Percentiles rank a stretch among this genome's conserved stretches.
These are phyloP conservation scores for Xylaria longipes DNA, from an alignment of 495 filamentous ascomycete species.

Conservation along the genomic window DNA sequence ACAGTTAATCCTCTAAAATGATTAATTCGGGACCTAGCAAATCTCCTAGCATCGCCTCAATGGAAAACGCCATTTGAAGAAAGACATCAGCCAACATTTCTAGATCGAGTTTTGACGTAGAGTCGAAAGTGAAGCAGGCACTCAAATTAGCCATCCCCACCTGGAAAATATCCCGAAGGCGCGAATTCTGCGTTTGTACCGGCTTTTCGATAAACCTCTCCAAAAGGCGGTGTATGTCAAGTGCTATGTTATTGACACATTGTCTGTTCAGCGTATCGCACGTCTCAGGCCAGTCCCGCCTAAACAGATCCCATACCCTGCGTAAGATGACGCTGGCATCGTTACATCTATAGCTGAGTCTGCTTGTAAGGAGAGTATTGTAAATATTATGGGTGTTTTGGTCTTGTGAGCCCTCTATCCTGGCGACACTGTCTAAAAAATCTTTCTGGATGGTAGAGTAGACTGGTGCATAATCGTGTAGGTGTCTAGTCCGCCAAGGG, in stretches of 20 bases:
- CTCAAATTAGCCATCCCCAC: background rate
- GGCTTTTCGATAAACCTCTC: background rate
- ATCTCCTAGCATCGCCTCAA: constrained; percentile 1
- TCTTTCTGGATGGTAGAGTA: background rate
- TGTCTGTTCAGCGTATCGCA: background rate
- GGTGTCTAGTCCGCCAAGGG: background rate
- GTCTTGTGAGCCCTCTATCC: background rate
- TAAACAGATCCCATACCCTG: background rate
- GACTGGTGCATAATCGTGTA: background rate
- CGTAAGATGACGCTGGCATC: constrained; percentile 7
- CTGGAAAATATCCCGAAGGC: background rate
- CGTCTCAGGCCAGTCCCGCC: background rate
- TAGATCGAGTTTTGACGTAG: background rate
- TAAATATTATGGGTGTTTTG: background rate
- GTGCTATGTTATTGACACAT: background rate
- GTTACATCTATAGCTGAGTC: constrained; percentile 16
- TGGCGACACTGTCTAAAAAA: background rate
- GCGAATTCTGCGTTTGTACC: background rate
- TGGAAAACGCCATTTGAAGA: constrained; percentile 10
- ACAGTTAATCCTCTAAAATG: background rate
- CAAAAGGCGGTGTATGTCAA: background rate
- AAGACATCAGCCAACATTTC: constrained; percentile 7
- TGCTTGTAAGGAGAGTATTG: background rate
- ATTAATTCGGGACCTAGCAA: background rate
- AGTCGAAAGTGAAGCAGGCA: background rate